Percentiles rank a stretch among this genome's conserved stretches.
phyloP scores from a whole-genome alignment of 1,284 basidiomycete species.

The Vanrija humicola region DNA sequence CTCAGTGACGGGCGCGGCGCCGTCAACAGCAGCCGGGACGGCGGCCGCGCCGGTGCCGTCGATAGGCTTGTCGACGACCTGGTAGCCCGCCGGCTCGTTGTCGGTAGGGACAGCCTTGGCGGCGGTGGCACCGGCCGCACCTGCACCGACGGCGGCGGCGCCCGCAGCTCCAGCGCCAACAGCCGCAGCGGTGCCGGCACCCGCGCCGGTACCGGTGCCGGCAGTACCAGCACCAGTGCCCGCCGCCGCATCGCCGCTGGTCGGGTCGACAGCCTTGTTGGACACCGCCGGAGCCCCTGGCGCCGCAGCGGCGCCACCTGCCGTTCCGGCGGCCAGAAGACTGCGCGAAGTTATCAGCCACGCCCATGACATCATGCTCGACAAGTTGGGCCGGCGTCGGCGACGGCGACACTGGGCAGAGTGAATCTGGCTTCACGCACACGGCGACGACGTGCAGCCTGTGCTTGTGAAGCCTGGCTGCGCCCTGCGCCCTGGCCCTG shows the following conservation, averaged over 20 bases:
- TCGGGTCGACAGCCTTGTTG: neutral
- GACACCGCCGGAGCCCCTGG: neutral
- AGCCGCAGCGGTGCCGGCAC: neutral
- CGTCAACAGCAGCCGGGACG: no score
- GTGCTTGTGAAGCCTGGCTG: no score
- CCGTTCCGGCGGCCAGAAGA: neutral
- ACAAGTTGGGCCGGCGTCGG: neutral
- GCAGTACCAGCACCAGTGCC: no score
- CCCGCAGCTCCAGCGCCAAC: conserved; percentile 1
- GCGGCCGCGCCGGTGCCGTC: no score
- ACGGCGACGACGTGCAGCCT: no score
- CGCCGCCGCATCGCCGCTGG: neutral
- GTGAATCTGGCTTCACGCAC: no score
- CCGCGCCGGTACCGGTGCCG: neutral
- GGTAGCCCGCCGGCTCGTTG: neutral
- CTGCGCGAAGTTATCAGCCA: neutral
- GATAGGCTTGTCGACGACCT: no score
- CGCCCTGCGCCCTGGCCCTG: no score
- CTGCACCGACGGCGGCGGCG: neutral
- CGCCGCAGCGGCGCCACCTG: neutral
- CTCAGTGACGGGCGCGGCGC: no score
- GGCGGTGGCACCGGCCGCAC: neutral
- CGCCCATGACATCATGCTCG: neutral
- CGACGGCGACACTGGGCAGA: neutral
- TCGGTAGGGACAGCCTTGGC: neutral